Percentiles rank a stretch among this genome's conserved stretches.
Evolutionary conservation across 2,329 filamentous ascomycete species (phyloP).

Genomic region (Aspergillus fructus): DNA sequence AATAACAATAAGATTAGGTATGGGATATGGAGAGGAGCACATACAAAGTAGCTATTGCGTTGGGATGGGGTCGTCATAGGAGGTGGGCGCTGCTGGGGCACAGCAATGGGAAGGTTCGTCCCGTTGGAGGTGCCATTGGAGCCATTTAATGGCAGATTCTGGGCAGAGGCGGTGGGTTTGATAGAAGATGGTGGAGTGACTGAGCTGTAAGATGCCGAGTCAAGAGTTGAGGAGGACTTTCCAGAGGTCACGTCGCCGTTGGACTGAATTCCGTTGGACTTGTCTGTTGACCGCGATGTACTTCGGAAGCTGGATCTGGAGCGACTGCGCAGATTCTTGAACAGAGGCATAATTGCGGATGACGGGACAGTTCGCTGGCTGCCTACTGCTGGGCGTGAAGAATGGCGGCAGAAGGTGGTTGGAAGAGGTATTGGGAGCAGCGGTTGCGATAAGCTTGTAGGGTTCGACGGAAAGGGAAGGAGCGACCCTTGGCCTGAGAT

Average conservation of each 20-base stretch:
- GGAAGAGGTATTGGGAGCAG: not conserved
- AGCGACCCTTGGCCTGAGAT: constrained; percentile 1
- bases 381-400: not conserved
- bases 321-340: constrained; percentile 74
- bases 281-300: constrained; percentile 49
- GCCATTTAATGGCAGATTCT: constrained; percentile 57
- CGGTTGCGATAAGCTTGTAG: not conserved
- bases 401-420: not conserved
- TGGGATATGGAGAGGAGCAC: constrained; percentile 12
- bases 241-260: constrained; percentile 63
- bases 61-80: constrained; percentile 40
- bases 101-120: constrained; percentile 34
- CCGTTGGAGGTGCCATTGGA: constrained; percentile 48
- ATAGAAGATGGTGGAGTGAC: constrained; percentile 73
- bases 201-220: constrained; percentile 60
- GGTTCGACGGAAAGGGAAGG: constrained; percentile 14
- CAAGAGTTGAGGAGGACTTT: constrained; percentile 62
- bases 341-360: constrained; percentile 55
- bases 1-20: not conserved
- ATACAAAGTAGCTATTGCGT: constrained; percentile 45
- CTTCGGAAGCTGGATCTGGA: constrained; percentile 70
- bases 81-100: constrained; percentile 49
- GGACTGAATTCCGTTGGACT: constrained; percentile 41
- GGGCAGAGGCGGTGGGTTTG: constrained; percentile 64
- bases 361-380: not conserved